A percentile compares a stretch with the other conserved stretches of the same genome.
Evolutionary conservation across 768 basidiomycete species (phyloP).

Genomic region (Naematelia encephala): DNA sequence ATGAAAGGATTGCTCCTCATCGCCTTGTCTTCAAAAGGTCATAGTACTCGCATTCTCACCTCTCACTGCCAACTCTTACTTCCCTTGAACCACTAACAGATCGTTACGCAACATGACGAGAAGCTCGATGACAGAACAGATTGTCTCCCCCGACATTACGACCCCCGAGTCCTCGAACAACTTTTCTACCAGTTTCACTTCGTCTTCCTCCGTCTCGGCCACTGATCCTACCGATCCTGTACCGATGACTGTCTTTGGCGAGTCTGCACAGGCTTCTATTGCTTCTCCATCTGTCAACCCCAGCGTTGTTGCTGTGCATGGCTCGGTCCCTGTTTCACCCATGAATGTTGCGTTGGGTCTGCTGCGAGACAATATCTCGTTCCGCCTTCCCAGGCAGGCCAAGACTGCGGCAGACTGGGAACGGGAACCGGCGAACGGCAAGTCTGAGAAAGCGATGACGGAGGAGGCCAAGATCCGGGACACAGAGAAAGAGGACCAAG

Average conservation of each 20-base stretch:
- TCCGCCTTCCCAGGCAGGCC: neutral
- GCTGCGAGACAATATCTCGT: neutral
- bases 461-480: neutral
- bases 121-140: neutral
- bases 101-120: neutral
- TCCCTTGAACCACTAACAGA: neutral
- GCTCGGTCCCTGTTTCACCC: slow-evolving; percentile 6
- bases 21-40: neutral
- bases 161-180: neutral
- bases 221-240: neutral
- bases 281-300: neutral
- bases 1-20: neutral
- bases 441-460: neutral
- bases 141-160: neutral
- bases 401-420: too few species aligned
- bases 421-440: too few species aligned
- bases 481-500: neutral
- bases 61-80: neutral
- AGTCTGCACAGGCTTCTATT: neutral
- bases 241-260: neutral
- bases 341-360: neutral
- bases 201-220: neutral
- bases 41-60: neutral
- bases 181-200: neutral
- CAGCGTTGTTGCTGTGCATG: slow-evolving; percentile 11